A percentile compares a stretch with the other conserved stretches of the same genome.
phyloP scores from a whole-genome alignment of 345 rosid genomes.

The Gossypium stocksii region DNA sequence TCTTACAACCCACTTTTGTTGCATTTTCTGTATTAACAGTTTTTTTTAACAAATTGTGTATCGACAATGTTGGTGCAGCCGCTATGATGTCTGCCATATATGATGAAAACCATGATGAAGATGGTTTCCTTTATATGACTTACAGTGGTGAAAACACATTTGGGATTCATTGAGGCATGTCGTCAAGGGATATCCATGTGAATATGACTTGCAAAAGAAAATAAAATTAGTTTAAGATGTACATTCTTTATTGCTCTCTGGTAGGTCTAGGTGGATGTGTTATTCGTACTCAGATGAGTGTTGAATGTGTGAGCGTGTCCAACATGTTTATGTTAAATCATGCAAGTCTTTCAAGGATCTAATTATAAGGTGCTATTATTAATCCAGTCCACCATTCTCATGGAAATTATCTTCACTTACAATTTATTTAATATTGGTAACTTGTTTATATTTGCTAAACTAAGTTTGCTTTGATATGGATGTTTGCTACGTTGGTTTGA shows the following conservation, averaged over 20 bases:
- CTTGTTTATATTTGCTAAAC: too few relatives aligned
- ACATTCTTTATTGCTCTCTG: constrained; percentile 20
- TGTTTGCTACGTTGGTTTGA: too few relatives aligned
- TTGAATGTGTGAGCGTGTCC: not conserved
- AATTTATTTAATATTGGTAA: too few relatives aligned
- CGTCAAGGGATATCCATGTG: constrained; percentile 16
- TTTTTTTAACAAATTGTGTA: not conserved
- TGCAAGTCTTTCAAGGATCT: too few relatives aligned
- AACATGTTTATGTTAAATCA: not conserved
- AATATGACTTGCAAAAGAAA: constrained; percentile 6
- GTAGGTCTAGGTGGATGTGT: not conserved
- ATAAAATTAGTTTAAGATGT: constrained; percentile 23
- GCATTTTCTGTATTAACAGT: not conserved
- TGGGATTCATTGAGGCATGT: constrained; percentile 37
- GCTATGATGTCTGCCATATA: constrained; percentile 94
- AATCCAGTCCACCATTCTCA: too few relatives aligned
- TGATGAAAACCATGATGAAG: constrained; percentile 94
- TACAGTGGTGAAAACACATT: constrained; percentile 99
- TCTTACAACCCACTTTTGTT: not conserved
- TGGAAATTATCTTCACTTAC: too few relatives aligned
- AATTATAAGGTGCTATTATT: too few relatives aligned
- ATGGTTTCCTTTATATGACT: constrained; percentile 96
- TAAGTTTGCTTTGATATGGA: too few relatives aligned
- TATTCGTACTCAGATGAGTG: too few relatives aligned
- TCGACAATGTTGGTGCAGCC: constrained; percentile 38